Evolutionary conservation across 371 early-diverging fungal genomes (phyloP), one percentile per base, ranked within the genome.

Genomic region (Nematocida displodere): DNA sequence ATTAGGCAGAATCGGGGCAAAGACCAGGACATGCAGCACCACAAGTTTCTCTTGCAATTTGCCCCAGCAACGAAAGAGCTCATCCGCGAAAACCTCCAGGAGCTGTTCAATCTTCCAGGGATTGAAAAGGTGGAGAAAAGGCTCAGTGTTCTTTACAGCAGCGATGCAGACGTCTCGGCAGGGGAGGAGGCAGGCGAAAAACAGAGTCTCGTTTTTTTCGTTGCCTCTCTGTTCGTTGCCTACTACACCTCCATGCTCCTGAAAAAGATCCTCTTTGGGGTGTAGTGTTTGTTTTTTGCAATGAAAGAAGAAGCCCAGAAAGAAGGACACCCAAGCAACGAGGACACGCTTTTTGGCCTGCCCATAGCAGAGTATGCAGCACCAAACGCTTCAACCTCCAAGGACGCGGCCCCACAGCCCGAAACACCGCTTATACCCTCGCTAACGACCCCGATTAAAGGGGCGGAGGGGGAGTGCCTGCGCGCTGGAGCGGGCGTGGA

Each of bases 1-100:
- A 67, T 67, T 5, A 28, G 15, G 8, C 1, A 22, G 7, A n/a
- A n/a, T n/a, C 26, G 11, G 0, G 15, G 8, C 5, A 37, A 48
- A 11, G 22, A 7, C 11, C 24, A 39, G 4, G 17, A 56, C 15
- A 17, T 55, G 8, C 1, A n/a, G 8, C 22, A 20, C n/a, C 55
- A 67, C 44, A 67, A 59, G 68, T 67, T 67, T 37, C 49, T 67
- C 4, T 33, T 67, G 13, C 68, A 67, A 39, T 67, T 67, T 54
- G 46, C 33, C 40, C 17, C 26, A 37, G 54, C 22, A 17, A 22
- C 17, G 34, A 39, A 54, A 0, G 36, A 0, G 8, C 59, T 67
- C 13, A 40, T 28, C 17, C 29, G n/a, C 4, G 28, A 54, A 13
- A 67, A 54, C 28, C 54, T 67, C n/a, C 11, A 29, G 55, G 24